These are phyloP conservation scores for Scheffersomyces lignosus DNA, from an alignment of 805 yeast genomes.

Conservation along the genomic window DNA sequence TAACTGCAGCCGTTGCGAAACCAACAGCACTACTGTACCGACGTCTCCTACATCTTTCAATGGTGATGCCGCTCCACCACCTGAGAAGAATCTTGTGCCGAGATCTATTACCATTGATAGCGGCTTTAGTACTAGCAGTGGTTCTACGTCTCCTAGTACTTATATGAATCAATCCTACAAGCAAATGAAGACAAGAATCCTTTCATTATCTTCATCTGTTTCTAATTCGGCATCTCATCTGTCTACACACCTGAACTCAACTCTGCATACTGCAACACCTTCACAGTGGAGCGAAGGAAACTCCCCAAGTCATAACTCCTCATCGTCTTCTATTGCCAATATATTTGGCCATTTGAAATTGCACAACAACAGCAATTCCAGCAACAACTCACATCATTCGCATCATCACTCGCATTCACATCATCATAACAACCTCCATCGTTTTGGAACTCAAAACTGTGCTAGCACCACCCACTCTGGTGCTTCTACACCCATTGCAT, in stretches of 20 bases:
- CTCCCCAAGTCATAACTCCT: constrained; percentile 10
- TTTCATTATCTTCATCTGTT: constrained; percentile 2
- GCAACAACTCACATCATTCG: background rate
- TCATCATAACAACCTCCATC: background rate
- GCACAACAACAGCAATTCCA: constrained; percentile 6
- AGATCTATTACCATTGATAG: too few species aligned
- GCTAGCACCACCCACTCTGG: background rate
- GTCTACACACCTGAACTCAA: too few species aligned
- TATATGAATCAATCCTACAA: background rate
- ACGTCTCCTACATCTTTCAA: too few species aligned
- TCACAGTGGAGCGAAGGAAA: too few species aligned
- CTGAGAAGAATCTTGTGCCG: too few species aligned
- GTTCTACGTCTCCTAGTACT: background rate
- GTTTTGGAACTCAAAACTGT: constrained; percentile 1
- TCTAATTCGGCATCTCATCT: background rate
- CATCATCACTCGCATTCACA: background rate
- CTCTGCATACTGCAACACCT: too few species aligned
- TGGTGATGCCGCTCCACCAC: too few species aligned
- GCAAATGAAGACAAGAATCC: constrained; percentile 8
- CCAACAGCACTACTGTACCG: constrained; percentile 6
- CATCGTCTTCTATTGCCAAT: constrained; percentile 13
- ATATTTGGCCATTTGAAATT: constrained; percentile 14
- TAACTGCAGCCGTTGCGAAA: background rate
- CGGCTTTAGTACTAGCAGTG: background rate
- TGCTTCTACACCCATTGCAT: background rate